These are phyloP conservation scores for Diaporthe ilicicola DNA, from an alignment of 2,329 filamentous ascomycete species.

Conservation along the genomic window DNA sequence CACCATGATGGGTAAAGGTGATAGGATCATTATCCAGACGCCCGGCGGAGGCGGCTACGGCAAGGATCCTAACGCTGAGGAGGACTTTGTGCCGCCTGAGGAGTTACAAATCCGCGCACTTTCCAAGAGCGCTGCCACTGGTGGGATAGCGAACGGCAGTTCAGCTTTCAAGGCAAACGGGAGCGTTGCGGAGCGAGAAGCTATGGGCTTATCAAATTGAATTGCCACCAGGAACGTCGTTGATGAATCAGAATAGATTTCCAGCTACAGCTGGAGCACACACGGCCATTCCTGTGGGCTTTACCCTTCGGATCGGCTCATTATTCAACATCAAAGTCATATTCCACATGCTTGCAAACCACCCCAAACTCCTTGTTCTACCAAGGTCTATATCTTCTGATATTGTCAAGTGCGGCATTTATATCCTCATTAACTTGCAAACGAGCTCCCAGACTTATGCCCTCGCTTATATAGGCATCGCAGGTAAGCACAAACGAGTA, in stretches of 20 bases:
- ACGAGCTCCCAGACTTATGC: not conserved
- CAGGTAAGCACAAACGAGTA: not conserved
- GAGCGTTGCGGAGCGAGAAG: conserved; percentile 25
- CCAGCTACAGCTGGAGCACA: too few relatives aligned
- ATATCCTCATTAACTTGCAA: not conserved
- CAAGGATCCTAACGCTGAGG: conserved; percentile 1
- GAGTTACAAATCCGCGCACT: conserved; percentile 6
- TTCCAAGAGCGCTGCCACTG: not conserved
- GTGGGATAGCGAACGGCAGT: not conserved
- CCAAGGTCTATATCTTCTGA: too few relatives aligned
- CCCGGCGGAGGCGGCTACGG: conserved; percentile 28
- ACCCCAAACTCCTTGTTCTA: too few relatives aligned
- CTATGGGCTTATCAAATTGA: conserved; percentile 14
- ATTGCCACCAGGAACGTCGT: too few relatives aligned
- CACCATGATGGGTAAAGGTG: conserved; percentile 33
- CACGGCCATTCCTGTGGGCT: too few relatives aligned
- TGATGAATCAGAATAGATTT: too few relatives aligned
- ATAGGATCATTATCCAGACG: conserved; percentile 32
- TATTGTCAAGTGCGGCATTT: not conserved
- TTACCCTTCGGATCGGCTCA: too few relatives aligned
- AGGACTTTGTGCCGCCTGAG: conserved; percentile 24
- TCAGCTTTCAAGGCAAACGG: conserved; percentile 19
- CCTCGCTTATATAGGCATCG: not conserved
- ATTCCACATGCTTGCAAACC: too few relatives aligned
- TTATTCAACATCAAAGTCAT: too few relatives aligned